Evolutionary conservation across 2,329 filamentous ascomycete species (phyloP).

Genomic region (Raffaelea deltoideospora): DNA sequence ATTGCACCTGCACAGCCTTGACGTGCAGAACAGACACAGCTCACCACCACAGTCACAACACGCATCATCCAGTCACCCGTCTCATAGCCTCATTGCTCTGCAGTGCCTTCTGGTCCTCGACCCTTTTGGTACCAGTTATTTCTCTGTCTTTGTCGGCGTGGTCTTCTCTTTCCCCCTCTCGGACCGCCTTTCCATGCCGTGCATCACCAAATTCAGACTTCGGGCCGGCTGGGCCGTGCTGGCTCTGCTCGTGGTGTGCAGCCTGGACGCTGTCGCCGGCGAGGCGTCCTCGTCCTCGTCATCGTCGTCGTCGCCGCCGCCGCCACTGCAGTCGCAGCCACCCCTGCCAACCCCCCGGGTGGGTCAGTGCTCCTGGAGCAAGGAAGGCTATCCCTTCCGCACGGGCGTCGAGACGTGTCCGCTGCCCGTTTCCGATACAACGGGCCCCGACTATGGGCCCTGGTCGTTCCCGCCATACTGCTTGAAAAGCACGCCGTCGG

Average conservation of each 20-base stretch:
- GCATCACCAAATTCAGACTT: no score
- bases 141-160: no score
- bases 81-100: no score
- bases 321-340: no score
- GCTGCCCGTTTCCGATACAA: constrained; percentile 1
- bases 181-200: no score
- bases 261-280: background rate
- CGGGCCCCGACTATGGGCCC: constrained; percentile 2
- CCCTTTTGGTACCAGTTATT: no score
- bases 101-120: background rate
- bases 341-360: background rate
- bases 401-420: constrained; percentile 2
- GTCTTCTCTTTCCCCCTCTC: no score
- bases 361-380: constrained; percentile 4
- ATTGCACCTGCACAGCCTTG: background rate
- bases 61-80: no score
- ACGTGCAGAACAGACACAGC: no score
- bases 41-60: no score
- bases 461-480: constrained; percentile 11
- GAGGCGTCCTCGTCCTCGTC: background rate
- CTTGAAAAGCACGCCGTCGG: constrained; percentile 5
- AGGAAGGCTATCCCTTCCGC: constrained; percentile 3
- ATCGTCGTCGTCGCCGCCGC: background rate
- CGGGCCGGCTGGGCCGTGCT: no score
- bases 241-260: background rate